Base-by-base conservation (phyloP, 805 yeast species). In the Saturnispora halmiae region DNA sequence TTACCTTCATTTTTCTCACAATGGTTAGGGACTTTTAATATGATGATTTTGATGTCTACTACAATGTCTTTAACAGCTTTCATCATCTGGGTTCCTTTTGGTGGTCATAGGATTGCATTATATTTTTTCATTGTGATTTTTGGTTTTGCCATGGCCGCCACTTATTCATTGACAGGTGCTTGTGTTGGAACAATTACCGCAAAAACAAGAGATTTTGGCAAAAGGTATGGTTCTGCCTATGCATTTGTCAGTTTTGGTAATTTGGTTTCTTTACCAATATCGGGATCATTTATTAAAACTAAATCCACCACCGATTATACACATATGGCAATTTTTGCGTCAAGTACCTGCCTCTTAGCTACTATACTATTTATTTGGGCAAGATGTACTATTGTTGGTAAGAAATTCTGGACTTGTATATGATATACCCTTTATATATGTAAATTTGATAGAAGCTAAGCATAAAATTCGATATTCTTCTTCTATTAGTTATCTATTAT, bases 31-130 rank as follows among this genome's bases (percentile, higher is more conserved):
- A 59, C 74, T 15, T 73, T 73, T 51, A 77, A 78, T 51, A 64
- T 74, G 29, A 67, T 72, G 53, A 61, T 66, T 4, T 59, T 38
- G 58, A 42, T 72, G 75, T 75, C 56, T 60, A 30, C 72, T 67
- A 19, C 66, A 56, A 65, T 73, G 46, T 55, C 68, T 1, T 8
- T 78, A 0, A 55, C 69, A 21, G 66, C 73, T 4, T 63, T 79
- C 37, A 61, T 65, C 0, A 51, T 80, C n/a, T 79, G 86, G 85
- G 57, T 78, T 15, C 86, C 86, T 2, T 72, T 75, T 45, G 83
- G 82, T 2, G 44, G 52, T 11, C 51, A 56, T 34, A 50, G 58
- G 24, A 56, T 53, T 3, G 69, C 67, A 1, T 51, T 79, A 32
- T 75, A 73, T 48, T 67, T 65, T 1, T 80, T 76, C 53, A 61